These are phyloP conservation scores for Neopestalotiopsis sp. DNA, from an alignment of 2,329 filamentous ascomycete genomes.

Conservation along the genomic window DNA sequence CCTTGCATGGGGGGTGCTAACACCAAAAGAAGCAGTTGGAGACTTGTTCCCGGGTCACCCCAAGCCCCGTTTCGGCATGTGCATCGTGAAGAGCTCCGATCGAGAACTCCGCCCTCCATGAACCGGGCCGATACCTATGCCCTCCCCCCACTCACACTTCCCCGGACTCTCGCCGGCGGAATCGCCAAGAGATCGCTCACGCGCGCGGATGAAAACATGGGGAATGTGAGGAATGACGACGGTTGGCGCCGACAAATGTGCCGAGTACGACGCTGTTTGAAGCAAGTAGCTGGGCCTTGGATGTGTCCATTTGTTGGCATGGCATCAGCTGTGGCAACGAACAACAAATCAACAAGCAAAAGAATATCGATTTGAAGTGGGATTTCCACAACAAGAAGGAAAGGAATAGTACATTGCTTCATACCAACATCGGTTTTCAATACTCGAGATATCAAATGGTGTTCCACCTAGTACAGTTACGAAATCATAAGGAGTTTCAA, in stretches of 20 bases:
- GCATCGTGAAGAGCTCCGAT: constrained; percentile 4
- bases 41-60: not conserved
- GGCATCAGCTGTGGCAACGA: no score
- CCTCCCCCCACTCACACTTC: constrained; percentile 2
- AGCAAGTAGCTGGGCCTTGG: not conserved
- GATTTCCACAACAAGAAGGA: no score
- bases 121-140: constrained; percentile 1
- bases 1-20: constrained; percentile 3
- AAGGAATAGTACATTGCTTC: no score
- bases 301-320: not conserved
- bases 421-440: no score
- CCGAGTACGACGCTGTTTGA: not conserved
- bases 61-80: constrained; percentile 10
- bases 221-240: not conserved
- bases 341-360: no score
- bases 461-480: no score
- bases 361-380: no score
- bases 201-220: not conserved
- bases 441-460: no score
- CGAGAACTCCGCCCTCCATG: constrained; percentile 2
- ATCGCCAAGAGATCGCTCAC: not conserved
- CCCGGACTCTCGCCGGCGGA: constrained; percentile 2
- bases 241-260: not conserved
- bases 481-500: no score
- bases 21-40: not conserved